Conservation (phyloP, 352 stramenopile species). For the Globisporangium spinosum region DNA sequence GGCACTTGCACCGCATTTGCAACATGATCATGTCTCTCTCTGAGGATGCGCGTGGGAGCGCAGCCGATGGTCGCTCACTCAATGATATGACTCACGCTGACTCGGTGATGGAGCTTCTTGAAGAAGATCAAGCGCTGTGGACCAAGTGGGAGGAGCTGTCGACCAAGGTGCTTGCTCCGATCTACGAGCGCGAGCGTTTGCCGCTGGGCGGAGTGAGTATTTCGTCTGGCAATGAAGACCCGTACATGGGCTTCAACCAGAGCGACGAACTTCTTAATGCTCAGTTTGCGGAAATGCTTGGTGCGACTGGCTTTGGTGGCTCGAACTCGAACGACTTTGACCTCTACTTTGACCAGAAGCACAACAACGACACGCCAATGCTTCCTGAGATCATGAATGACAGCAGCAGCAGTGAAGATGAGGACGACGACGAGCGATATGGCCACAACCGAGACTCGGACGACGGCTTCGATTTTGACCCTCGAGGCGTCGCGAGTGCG, state of each 20-base stretch:
- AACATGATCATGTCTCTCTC: slow-evolving; percentile 83
- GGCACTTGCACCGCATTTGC: slow-evolving; percentile 80
- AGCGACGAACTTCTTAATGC: slow-evolving; percentile 75
- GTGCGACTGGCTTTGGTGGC: slow-evolving; percentile 59
- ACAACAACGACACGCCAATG: slow-evolving; percentile 67
- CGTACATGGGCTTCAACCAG: slow-evolving; percentile 75
- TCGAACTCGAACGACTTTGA: slow-evolving; percentile 55
- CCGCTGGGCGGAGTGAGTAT: slow-evolving; percentile 68
- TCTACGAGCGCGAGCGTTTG: slow-evolving; percentile 77
- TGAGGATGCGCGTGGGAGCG: slow-evolving; percentile 67
- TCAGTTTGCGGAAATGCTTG: slow-evolving; percentile 83
- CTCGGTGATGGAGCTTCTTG: slow-evolving; percentile 73
- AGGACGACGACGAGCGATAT: slow-evolving; percentile 63
- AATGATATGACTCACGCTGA: slow-evolving; percentile 87
- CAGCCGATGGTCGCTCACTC: slow-evolving; percentile 54
- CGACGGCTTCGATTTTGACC: slow-evolving; percentile 34
- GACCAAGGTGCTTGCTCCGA: slow-evolving; percentile 55
- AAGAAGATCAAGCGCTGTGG: slow-evolving; percentile 73
- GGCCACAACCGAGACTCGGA: slow-evolving; percentile 17
- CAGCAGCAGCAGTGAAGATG: slow-evolving; percentile 86
- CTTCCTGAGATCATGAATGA: slow-evolving; percentile 84
- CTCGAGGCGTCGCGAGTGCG: slow-evolving; percentile 11
- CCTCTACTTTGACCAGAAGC: slow-evolving; percentile 63
- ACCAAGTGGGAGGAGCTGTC: slow-evolving; percentile 78
- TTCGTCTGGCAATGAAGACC: slow-evolving; percentile 51